These are phyloP conservation scores for Clathrus columnatus DNA, from an alignment of 768 basidiomycete species.

Conservation along the genomic window DNA sequence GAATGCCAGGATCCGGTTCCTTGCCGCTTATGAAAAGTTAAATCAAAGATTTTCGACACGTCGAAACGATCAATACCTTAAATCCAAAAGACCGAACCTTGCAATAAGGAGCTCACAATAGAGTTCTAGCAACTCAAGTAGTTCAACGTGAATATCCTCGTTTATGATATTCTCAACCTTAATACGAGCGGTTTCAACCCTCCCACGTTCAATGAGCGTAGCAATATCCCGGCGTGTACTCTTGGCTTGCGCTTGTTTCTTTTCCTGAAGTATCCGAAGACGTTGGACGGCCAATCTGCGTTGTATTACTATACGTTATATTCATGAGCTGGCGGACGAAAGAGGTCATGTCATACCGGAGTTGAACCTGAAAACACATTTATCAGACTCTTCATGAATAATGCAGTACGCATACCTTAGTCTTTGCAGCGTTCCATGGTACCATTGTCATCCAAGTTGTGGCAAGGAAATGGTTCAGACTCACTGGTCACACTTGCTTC, in stretches of 20 bases:
- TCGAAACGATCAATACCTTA: conserved; percentile 41
- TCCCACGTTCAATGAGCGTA: conserved; percentile 64
- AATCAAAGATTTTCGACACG: background rate
- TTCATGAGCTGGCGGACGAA: conserved; percentile 3
- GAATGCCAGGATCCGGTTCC: conserved; percentile 80
- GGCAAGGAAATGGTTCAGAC: background rate
- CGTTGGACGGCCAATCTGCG: conserved; percentile 81
- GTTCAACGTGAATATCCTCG: conserved; percentile 77
- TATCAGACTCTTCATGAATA: background rate
- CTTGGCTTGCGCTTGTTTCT: conserved; percentile 83
- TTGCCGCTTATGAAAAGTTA: conserved; percentile 38
- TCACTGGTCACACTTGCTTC: too few relatives aligned
- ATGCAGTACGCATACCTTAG: conserved; percentile 14
- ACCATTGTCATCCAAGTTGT: conserved; percentile 1
- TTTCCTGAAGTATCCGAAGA: conserved; percentile 79
- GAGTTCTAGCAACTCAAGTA: conserved; percentile 86
- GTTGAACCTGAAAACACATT: conserved; percentile 11
- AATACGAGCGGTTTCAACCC: conserved; percentile 76
- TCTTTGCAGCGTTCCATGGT: conserved; percentile 17
- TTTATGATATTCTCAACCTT: conserved; percentile 83
- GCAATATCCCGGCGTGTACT: conserved; percentile 71
- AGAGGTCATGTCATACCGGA: conserved; percentile 8
- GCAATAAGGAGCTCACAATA: conserved; percentile 93
- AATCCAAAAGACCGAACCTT: conserved; percentile 85
- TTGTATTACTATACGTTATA: background rate